These are phyloP conservation scores for Dionaea muscipula DNA, from an alignment of 179 eudicot genomes.

Conservation along the genomic window DNA sequence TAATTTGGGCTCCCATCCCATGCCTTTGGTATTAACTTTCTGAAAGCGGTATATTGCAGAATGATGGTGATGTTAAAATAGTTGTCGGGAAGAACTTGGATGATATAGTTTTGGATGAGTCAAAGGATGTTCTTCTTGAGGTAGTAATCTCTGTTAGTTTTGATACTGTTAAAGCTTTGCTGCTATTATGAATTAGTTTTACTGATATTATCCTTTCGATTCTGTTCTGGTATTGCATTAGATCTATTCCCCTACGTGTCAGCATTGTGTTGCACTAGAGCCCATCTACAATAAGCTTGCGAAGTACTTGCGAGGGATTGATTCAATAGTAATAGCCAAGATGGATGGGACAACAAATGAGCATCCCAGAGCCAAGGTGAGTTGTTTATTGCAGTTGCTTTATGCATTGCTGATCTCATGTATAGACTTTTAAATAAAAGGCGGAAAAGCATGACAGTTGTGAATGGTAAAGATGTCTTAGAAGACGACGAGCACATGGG, in stretches of 20 bases:
- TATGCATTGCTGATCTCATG: background rate
- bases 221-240: slow-evolving; percentile 9
- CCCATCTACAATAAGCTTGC: slow-evolving; percentile 69
- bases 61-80: slow-evolving; percentile 67
- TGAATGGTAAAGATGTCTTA: too few species aligned
- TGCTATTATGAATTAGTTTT: too few species aligned
- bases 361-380: slow-evolving; percentile 71
- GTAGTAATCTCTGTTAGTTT: slow-evolving; percentile 17
- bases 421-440: too few species aligned
- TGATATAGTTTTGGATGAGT: slow-evolving; percentile 65
- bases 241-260: slow-evolving; percentile 91
- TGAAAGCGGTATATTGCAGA: slow-evolving; percentile 23
- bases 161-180: background rate
- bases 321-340: slow-evolving; percentile 67
- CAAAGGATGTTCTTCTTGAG: slow-evolving; percentile 91
- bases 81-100: slow-evolving; percentile 84
- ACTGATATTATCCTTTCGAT: background rate
- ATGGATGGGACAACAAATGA: slow-evolving; percentile 95
- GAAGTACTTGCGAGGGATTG: slow-evolving; percentile 42
- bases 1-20: too few species aligned
- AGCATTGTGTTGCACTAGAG: slow-evolving; percentile 62
- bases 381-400: background rate
- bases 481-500: too few species aligned
- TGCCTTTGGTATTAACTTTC: too few species aligned
- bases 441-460: too few species aligned